Conservation (phyloP, 371 early-diverging fungal genomes). For the Rhizopus microsporus region DNA sequence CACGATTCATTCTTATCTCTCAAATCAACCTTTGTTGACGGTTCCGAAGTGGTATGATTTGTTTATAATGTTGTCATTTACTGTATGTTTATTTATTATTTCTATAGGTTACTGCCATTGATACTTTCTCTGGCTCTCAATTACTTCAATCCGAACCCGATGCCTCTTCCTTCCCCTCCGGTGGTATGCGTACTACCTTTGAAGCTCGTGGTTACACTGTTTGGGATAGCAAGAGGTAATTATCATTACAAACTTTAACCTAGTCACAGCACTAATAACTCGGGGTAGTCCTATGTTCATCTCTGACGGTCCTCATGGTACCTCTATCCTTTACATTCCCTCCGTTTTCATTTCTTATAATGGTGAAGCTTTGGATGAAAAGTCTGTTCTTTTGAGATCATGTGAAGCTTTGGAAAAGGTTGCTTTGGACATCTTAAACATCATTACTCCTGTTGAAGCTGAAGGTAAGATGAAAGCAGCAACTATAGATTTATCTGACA, state of each 20-base stretch:
- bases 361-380: slow-evolving; percentile 98
- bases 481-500: neutral
- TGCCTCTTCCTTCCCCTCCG: slow-evolving; percentile 98
- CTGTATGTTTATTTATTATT: too few species aligned
- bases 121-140: slow-evolving; percentile 94
- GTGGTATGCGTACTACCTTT: slow-evolving; percentile 97
- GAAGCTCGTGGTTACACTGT: slow-evolving; percentile 99
- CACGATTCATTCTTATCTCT: slow-evolving; percentile 96
- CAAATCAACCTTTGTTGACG: slow-evolving; percentile 70
- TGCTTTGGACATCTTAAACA: slow-evolving; percentile 73
- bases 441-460: slow-evolving; percentile 64
- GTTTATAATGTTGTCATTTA: too few species aligned
- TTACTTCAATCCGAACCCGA: slow-evolving; percentile 98
- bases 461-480: slow-evolving; percentile 28
- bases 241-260: neutral
- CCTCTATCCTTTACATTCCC: slow-evolving; percentile 91
- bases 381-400: slow-evolving; percentile 94
- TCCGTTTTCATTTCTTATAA: slow-evolving; percentile 98
- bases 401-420: slow-evolving; percentile 81
- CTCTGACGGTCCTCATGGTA: slow-evolving; percentile 90
- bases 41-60: slow-evolving; percentile 72
- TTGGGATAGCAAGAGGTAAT: slow-evolving; percentile 89
- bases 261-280: neutral
- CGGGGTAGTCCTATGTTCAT: slow-evolving; percentile 89
- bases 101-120: slow-evolving; percentile 75